Conservation (phyloP, 352 stramenopile genomes). For the Achlya hypogyna region DNA sequence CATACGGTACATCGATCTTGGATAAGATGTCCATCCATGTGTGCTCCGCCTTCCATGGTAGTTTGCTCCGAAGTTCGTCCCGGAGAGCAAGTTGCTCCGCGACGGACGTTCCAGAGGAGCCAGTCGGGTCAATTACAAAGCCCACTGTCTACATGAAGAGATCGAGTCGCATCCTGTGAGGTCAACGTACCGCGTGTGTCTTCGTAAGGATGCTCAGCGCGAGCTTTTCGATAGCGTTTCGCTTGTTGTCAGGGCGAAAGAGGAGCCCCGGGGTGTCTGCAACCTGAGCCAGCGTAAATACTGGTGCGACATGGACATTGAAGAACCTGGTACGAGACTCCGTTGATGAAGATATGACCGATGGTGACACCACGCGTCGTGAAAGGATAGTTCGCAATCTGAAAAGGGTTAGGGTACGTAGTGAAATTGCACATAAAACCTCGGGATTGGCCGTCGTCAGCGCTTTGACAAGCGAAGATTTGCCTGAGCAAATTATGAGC, state of each 20-base stretch:
- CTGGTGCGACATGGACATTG: not conserved
- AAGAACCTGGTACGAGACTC: slow-evolving; percentile 64
- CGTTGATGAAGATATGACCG: slow-evolving; percentile 79
- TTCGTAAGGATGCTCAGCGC: slow-evolving; percentile 69
- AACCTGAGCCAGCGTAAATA: slow-evolving; percentile 36
- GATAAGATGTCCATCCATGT: slow-evolving; percentile 83
- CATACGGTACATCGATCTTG: slow-evolving; percentile 53
- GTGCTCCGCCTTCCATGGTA: slow-evolving; percentile 32
- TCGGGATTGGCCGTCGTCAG: slow-evolving; percentile 75
- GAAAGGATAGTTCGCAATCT: slow-evolving; percentile 85
- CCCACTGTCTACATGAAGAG: slow-evolving; percentile 24
- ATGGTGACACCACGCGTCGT: slow-evolving; percentile 82
- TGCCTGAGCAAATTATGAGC: slow-evolving; percentile 33
- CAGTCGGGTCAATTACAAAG: slow-evolving; percentile 79
- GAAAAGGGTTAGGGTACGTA: not conserved
- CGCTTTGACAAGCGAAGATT: slow-evolving; percentile 71
- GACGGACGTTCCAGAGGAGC: slow-evolving; percentile 48
- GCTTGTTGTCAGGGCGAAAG: slow-evolving; percentile 46
- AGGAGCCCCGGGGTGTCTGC: slow-evolving; percentile 69
- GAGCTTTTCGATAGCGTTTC: slow-evolving; percentile 67
- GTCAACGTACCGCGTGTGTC: slow-evolving; percentile 40
- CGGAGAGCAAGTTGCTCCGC: slow-evolving; percentile 55
- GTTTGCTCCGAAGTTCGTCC: slow-evolving; percentile 52
- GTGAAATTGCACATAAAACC: slow-evolving; percentile 16
- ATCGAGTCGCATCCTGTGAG: not conserved